phyloP scores from a whole-genome alignment of 768 basidiomycete genomes.

The Cystobasidium onofrii region DNA sequence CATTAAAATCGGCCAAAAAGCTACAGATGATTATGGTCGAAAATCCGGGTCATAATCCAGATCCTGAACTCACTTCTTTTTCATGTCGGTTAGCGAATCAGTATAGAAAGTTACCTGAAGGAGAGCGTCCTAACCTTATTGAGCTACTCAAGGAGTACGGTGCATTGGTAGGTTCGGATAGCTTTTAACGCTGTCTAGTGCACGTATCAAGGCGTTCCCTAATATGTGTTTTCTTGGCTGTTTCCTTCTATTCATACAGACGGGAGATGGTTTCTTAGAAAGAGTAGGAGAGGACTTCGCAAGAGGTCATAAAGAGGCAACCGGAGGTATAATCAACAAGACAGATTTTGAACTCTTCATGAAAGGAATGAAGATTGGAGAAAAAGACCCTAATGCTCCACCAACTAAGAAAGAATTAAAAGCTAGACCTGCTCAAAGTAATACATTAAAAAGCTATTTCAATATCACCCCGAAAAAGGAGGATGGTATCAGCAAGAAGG shows the following conservation, averaged over 20 bases:
- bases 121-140: slow-evolving; percentile 47
- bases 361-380: slow-evolving; percentile 39
- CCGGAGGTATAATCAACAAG: slow-evolving; percentile 52
- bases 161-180: slow-evolving; percentile 35
- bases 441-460: slow-evolving; percentile 27
- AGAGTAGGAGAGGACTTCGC: slow-evolving; percentile 51
- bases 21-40: slow-evolving; percentile 41
- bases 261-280: slow-evolving; percentile 45
- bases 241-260: slow-evolving; percentile 22
- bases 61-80: slow-evolving; percentile 47
- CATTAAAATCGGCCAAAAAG: slow-evolving; percentile 43
- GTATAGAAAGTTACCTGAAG: slow-evolving; percentile 44
- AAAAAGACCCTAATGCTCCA: slow-evolving; percentile 37
- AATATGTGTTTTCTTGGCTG: no score
- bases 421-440: slow-evolving; percentile 6
- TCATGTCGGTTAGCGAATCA: slow-evolving; percentile 49
- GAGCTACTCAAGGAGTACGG: slow-evolving; percentile 48
- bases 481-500: slow-evolving; percentile 2
- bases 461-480: slow-evolving; percentile 6
- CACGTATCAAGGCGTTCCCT: no score
- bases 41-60: slow-evolving; percentile 47
- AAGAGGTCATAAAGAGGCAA: slow-evolving; percentile 52
- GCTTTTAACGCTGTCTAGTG: no score
- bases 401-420: slow-evolving; percentile 29
- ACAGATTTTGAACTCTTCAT: slow-evolving; percentile 39